These are phyloP conservation scores for Pichia cephalocereana DNA, from an alignment of 805 yeast genomes.

Conservation along the genomic window DNA sequence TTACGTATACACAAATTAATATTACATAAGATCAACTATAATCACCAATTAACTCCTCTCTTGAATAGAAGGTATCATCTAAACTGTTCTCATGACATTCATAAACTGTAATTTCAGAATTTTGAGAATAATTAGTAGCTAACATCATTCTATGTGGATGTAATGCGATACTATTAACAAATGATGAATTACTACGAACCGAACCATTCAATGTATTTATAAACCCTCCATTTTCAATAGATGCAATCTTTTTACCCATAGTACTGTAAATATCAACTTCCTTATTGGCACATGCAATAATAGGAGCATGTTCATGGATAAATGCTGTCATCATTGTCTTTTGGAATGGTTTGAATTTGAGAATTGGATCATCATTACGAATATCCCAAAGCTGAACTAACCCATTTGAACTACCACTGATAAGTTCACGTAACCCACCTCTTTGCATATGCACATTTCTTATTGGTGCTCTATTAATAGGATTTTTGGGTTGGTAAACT, in stretches of 20 bases:
- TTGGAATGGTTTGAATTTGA: conserved; percentile 45
- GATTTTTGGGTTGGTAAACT: conserved; percentile 55
- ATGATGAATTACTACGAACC: conserved; percentile 35
- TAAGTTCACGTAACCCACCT: conserved; percentile 88
- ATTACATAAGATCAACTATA: not conserved
- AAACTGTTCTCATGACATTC: conserved; percentile 32
- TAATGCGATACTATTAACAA: conserved; percentile 58
- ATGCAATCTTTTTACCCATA: conserved; percentile 61
- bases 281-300: conserved; percentile 81
- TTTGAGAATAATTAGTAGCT: conserved; percentile 78
- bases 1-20: not conserved
- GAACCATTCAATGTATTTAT: conserved; percentile 36
- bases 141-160: conserved; percentile 95
- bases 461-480: conserved; percentile 28
- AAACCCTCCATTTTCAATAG: conserved; percentile 32
- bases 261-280: conserved; percentile 78
- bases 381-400: conserved; percentile 87
- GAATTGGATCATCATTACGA: conserved; percentile 61
- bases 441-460: conserved; percentile 88
- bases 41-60: conserved; percentile 7
- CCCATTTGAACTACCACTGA: conserved; percentile 79
- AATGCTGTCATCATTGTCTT: conserved; percentile 57
- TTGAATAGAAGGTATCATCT: conserved; percentile 12
- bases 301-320: conserved; percentile 94
- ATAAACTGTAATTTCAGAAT: conserved; percentile 58